Base-by-base conservation (phyloP, 139 green algal species). In the Chlorella sp. region DNA sequence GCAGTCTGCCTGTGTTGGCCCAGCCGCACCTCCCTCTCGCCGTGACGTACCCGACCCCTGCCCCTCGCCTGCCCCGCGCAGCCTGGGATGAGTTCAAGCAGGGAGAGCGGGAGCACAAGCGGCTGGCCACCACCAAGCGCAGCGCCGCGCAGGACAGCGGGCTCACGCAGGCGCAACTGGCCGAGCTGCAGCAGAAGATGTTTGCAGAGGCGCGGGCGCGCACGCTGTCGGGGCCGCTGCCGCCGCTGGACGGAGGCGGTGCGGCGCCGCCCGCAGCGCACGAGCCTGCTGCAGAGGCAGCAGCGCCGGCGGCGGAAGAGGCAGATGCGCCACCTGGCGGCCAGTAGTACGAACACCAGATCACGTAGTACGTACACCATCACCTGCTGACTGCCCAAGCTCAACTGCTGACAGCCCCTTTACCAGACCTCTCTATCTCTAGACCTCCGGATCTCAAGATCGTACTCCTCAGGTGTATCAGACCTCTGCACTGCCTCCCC, bases 161-260 rank as follows among this genome's bases (percentile, higher is more conserved):
- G 23, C 50, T 87, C 67, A 83, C 58, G 23, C 62, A 71, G 45
- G 66, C 87, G 66, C 70, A 87, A 51, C 53, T 87, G 45, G 56
- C 87, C 3, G 73, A 67, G 68, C 66, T 87, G 67, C 82, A 87
- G 74, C 74, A 87, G 67, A 69, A 84, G 77, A 38, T 87, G 62
- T 87, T 87, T 42, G 53, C 58, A 33, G 73, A 87, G 65, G 82
- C 82, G 21, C 63, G 80, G 23, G 76, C 60, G 14, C 67, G 63
- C 43, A 79, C 81, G 7, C 74, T 78, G 42, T 77, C 73, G 14
- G 79, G 50, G 1, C 46, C 73, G 27, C 66, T 65, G 36, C 59
- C 66, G 63, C 72, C 29, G 35, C 35, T 9, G 42, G 14, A 29
- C n/a, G 15, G 65, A 0, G 29, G 25, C 31, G 45, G 29, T 3